Percentiles rank a stretch among this genome's conserved stretches.
Evolutionary conservation across 73 alveolate genomes (phyloP).

Genomic region (Tetrahymena thermophila): DNA sequence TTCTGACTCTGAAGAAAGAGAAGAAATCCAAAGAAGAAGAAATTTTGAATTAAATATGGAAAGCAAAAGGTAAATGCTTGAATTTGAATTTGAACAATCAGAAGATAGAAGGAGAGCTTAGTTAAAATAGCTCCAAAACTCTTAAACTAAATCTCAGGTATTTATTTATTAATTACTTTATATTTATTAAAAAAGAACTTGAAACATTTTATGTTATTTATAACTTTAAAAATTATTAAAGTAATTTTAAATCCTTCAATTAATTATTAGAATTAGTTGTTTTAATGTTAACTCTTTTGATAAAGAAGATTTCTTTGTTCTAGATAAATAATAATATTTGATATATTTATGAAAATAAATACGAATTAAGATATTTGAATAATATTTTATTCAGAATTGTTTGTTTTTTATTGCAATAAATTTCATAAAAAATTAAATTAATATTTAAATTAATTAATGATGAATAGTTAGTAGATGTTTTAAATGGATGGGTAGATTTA

Average conservation of each 20-base stretch:
- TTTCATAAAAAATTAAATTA: background rate
- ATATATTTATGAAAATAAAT: too few species aligned
- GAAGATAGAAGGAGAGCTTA: background rate
- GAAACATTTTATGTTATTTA: too few species aligned
- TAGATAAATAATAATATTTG: too few species aligned
- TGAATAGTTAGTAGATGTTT: background rate
- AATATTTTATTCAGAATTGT: background rate
- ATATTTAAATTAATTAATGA: background rate
- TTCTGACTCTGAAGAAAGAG: background rate
- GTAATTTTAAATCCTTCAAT: background rate
- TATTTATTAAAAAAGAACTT: background rate
- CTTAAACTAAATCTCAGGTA: background rate
- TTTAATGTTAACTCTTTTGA: too few species aligned
- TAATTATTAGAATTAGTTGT: background rate
- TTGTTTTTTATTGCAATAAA: background rate
- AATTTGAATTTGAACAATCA: background rate
- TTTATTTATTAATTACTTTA: background rate
- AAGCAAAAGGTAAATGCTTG: background rate
- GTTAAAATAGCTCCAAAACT: background rate
- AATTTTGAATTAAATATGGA: background rate
- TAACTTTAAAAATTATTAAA: background rate
- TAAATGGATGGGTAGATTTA: background rate
- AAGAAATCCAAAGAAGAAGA: background rate
- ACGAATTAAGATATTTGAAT: background rate
- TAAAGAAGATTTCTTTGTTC: too few species aligned